Evolutionary conservation across 768 basidiomycete species (phyloP).

Genomic region (Rhodotorula kratochvilovae): DNA sequence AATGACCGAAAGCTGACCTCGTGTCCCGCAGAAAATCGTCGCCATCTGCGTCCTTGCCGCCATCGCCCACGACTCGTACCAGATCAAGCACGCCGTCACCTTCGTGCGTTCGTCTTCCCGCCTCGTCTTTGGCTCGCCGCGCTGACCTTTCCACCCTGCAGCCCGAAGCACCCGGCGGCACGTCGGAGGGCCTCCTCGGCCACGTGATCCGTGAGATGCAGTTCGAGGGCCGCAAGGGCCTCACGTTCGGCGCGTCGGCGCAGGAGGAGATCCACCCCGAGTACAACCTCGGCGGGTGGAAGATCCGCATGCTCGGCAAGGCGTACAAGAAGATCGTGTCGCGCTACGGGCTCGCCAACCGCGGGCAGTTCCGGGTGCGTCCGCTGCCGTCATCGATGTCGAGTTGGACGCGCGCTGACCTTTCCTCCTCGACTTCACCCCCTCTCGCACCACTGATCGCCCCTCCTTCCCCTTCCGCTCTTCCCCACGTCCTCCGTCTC

Average conservation of each 20-base stretch:
- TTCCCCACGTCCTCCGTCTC: no score
- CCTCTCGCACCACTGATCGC: no score
- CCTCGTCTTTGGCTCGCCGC: neutral
- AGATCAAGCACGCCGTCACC: conserved; percentile 38
- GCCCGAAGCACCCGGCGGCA: conserved; percentile 32
- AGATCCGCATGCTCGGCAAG: conserved; percentile 24
- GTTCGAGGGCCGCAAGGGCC: conserved; percentile 19
- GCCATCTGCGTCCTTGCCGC: conserved; percentile 35
- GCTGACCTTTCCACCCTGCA: neutral
- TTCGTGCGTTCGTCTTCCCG: conserved; percentile 11
- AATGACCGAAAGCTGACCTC: no score
- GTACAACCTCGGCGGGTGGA: conserved; percentile 25
- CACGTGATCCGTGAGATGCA: conserved; percentile 33
- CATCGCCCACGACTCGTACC: conserved; percentile 27
- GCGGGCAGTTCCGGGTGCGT: conserved; percentile 24
- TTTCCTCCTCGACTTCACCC: no score
- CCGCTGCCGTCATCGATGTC: neutral
- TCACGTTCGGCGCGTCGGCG: conserved; percentile 35
- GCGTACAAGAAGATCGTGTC: conserved; percentile 28
- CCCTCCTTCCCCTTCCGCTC: neutral
- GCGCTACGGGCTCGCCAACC: conserved; percentile 22
- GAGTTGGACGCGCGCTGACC: neutral
- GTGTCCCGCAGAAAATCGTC: conserved; percentile 16
- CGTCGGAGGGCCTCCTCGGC: conserved; percentile 28
- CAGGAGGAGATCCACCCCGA: conserved; percentile 8